Evolutionary conservation across 495 filamentous ascomycete species (phyloP).

Genomic region (Gamarada debralockiae): DNA sequence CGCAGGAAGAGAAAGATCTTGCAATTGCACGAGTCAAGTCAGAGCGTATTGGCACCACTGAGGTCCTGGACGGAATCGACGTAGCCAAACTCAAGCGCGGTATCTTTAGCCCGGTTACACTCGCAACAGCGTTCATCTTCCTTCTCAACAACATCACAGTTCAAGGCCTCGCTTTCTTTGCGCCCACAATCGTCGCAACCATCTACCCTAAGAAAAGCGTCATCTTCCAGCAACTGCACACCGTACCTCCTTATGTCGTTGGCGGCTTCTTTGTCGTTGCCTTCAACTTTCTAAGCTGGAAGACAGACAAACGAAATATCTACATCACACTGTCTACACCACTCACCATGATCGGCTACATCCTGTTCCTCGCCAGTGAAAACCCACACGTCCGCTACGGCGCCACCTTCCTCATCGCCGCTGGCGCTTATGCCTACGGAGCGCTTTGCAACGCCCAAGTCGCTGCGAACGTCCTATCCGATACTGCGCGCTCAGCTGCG

Average conservation of each 20-base stretch:
- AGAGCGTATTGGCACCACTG: conserved; percentile 60
- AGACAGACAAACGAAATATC: conserved; percentile 53
- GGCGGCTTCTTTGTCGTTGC: conserved; percentile 63
- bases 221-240: conserved; percentile 59
- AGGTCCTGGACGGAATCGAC: conserved; percentile 61
- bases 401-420: conserved; percentile 66
- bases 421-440: conserved; percentile 64
- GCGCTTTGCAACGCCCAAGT: conserved; percentile 62
- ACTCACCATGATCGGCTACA: conserved; percentile 64
- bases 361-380: conserved; percentile 62
- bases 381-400: conserved; percentile 56
- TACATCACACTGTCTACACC: conserved; percentile 56
- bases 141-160: conserved; percentile 72
- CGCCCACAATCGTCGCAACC: conserved; percentile 64
- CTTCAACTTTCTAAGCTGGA: conserved; percentile 58
- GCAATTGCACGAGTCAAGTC: conserved; percentile 54
- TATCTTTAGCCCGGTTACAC: conserved; percentile 60
- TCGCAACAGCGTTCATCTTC: conserved; percentile 62
- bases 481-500: no score
- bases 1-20: conserved; percentile 48
- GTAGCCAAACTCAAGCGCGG: conserved; percentile 56
- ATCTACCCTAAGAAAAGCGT: conserved; percentile 59
- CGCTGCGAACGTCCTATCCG: conserved; percentile 65
- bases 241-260: conserved; percentile 68
- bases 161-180: conserved; percentile 72